Evolutionary conservation across 305 asterid species (phyloP).

Genomic region (Andrographis paniculata): DNA sequence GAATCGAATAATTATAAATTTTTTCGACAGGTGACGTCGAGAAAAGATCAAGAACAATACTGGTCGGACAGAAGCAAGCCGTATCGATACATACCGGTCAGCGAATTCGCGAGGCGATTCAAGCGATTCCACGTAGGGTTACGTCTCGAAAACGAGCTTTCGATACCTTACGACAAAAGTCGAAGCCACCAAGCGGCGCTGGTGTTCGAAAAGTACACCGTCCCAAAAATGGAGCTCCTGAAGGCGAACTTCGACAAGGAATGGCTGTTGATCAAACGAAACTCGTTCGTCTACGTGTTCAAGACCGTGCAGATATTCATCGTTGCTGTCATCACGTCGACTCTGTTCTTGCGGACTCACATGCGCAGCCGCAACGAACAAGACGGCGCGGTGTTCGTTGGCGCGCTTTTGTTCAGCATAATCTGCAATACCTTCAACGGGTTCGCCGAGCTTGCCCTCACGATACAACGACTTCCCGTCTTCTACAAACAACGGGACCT

Average conservation of each 20-base stretch:
- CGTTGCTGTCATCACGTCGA: slow-evolving; percentile 48
- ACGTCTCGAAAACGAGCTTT: slow-evolving; percentile 53
- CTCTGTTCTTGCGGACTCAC: slow-evolving; percentile 51
- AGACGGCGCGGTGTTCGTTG: slow-evolving; percentile 51
- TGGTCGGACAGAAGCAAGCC: slow-evolving; percentile 49
- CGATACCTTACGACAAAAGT: slow-evolving; percentile 47
- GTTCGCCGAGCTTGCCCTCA: slow-evolving; percentile 50
- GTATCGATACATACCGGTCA: slow-evolving; percentile 42
- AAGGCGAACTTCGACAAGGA: slow-evolving; percentile 69
- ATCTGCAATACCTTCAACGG: slow-evolving; percentile 66
- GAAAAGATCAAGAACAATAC: slow-evolving; percentile 86
- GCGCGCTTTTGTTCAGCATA: slow-evolving; percentile 55
- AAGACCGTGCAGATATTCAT: slow-evolving; percentile 68
- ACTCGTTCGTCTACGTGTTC: slow-evolving; percentile 65
- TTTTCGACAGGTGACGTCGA: slow-evolving; percentile 61
- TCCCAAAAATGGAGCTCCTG: slow-evolving; percentile 55
- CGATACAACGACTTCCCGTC: slow-evolving; percentile 73
- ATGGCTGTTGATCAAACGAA: slow-evolving; percentile 71
- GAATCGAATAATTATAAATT: neutral
- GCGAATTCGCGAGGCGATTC: slow-evolving; percentile 44
- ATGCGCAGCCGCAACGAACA: slow-evolving; percentile 46
- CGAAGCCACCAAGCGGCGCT: slow-evolving; percentile 67
- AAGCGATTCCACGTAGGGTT: slow-evolving; percentile 59
- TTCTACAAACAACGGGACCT: slow-evolving; percentile 83
- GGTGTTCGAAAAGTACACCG: slow-evolving; percentile 44